Base-by-base conservation (phyloP, 2,329 filamentous ascomycete species). In the Sporothrix phasma region DNA sequence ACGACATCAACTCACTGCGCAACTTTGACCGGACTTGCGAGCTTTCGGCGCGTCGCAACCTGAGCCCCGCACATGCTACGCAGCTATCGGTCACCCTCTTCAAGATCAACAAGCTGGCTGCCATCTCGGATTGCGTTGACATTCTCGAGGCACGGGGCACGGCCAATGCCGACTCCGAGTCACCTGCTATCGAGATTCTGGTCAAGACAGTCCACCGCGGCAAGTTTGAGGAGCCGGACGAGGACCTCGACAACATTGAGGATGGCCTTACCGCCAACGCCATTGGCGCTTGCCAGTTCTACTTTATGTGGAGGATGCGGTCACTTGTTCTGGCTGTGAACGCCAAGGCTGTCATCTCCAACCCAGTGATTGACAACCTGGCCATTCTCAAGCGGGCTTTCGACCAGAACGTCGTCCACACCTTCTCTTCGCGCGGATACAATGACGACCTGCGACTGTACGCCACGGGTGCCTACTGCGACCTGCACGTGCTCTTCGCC, bases 291-390 rank as follows among this genome's bases (percentile, higher is more conserved):
- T 81, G 88, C 60, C 81, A 92, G 54, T 91, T 95, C 76, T 97
- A 97, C 76, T 96, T 97, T 73, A 90, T 96, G 85, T 99, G 94
- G 94, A 93, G 94, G 72, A 83, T 88, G 24, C 83, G 85, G 62
- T 79, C 81, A 61, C 71, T 90, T 66, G 78, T 80, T 67, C 78
- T 80, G 62, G 74, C 81, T 17, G 74, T 90, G 41, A 76, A 80
- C 17, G 79, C 80, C 29, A 81, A 84, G 49, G 80, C 78, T 3
- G 81, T 77, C 61, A 74, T 90, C 63, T 71, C 84, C 1, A 79
- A 84, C 59, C 74, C 78, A 6, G 82, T 85, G 7, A 77, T 92
- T 34, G 84, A 88, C 69, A 75, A 81, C 24, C 77, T 88, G n/a
- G 80, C 81, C 7, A 70, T 79, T 7, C 74, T 83, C 67, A 82